These are phyloP conservation scores for Monilinia fructigena DNA, from an alignment of 2,329 filamentous ascomycete genomes.

Conservation along the genomic window DNA sequence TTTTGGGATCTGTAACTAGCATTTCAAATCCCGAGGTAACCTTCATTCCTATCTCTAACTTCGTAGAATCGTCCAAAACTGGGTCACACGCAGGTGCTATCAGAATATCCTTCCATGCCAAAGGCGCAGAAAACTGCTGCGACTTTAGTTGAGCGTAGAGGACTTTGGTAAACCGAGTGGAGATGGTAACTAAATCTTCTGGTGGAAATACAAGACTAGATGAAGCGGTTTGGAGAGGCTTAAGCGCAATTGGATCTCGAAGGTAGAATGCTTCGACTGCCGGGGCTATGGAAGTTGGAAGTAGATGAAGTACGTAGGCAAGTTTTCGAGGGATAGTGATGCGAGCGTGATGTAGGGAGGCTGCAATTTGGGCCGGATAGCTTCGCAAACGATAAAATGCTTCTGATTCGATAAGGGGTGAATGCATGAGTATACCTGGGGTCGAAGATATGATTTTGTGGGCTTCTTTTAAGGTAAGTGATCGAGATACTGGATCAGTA, in stretches of 20 bases:
- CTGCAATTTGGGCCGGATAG: slow-evolving; percentile 73
- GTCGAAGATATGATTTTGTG: slow-evolving; percentile 57
- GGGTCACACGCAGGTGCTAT: slow-evolving; percentile 36
- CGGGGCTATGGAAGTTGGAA: slow-evolving; percentile 74
- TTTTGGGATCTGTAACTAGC: slow-evolving; percentile 66
- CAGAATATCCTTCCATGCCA: slow-evolving; percentile 48
- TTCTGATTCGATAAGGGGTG: slow-evolving; percentile 75
- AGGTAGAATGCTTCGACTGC: slow-evolving; percentile 92
- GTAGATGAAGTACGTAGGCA: slow-evolving; percentile 73
- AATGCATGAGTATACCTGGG: slow-evolving; percentile 63
- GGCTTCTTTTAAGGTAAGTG: slow-evolving; percentile 64
- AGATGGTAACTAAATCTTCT: slow-evolving; percentile 74
- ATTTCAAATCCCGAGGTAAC: slow-evolving; percentile 89
- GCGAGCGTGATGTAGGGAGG: slow-evolving; percentile 73
- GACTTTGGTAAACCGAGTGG: slow-evolving; percentile 80
- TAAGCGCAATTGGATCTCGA: slow-evolving; percentile 75
- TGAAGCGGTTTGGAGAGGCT: slow-evolving; percentile 60
- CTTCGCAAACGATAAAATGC: slow-evolving; percentile 85
- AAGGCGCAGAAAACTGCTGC: slow-evolving; percentile 72
- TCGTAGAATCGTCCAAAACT: slow-evolving; percentile 35
- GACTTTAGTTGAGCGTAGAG: slow-evolving; percentile 88
- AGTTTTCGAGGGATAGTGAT: slow-evolving; percentile 77
- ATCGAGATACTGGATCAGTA: slow-evolving; percentile 41
- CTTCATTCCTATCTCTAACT: slow-evolving; percentile 80
- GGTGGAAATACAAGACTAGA: slow-evolving; percentile 66